Evolutionary conservation across 345 rosid genomes (phyloP).

Genomic region (Psidium friedrichsthalianum): DNA sequence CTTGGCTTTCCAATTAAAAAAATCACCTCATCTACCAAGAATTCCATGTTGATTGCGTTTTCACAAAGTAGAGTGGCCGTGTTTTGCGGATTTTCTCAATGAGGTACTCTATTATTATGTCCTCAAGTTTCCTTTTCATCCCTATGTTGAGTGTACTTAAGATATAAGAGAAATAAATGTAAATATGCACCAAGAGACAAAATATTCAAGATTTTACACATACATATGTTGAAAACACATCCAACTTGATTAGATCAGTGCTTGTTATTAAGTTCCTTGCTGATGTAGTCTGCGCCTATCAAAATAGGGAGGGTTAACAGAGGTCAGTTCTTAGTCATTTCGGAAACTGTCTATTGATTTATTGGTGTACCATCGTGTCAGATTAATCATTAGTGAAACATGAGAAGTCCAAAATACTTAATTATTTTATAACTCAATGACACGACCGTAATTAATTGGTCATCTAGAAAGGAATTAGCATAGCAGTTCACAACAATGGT

Average conservation of each 20-base stretch:
- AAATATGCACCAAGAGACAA: neutral
- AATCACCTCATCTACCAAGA: neutral
- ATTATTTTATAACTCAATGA: neutral
- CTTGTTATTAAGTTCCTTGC: no score
- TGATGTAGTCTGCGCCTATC: no score
- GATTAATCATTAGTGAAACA: neutral
- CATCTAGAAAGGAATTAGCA: neutral
- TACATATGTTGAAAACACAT: no score
- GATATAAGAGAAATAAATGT: no score
- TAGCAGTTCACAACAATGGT: neutral
- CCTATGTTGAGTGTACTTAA: neutral
- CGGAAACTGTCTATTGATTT: no score
- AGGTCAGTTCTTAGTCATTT: no score
- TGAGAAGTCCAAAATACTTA: neutral
- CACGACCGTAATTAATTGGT: neutral
- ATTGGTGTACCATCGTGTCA: no score
- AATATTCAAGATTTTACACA: neutral
- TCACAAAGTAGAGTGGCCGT: neutral
- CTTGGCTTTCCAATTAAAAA: neutral
- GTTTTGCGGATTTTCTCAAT: no score
- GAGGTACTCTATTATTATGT: neutral
- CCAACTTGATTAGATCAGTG: neutral
- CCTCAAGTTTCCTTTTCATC: neutral
- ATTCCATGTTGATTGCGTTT: neutral
- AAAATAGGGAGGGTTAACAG: no score